These are phyloP conservation scores for Suillus subluteus DNA, from an alignment of 768 basidiomycete species.

Conservation along the genomic window DNA sequence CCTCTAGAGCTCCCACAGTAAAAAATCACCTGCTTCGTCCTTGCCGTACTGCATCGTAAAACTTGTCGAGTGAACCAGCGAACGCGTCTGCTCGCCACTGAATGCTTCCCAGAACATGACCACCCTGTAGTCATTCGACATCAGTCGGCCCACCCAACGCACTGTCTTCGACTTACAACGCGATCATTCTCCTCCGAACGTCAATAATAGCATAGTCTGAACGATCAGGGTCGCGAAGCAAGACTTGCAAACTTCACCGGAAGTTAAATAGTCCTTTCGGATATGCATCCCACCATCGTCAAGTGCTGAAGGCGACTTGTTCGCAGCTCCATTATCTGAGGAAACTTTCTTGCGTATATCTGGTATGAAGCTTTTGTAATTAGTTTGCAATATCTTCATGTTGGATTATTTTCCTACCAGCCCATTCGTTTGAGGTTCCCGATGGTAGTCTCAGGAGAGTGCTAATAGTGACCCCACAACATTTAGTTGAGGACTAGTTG, in stretches of 20 bases:
- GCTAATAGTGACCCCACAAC: conserved; percentile 1
- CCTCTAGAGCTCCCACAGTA: conserved; percentile 57
- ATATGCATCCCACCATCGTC: conserved; percentile 59
- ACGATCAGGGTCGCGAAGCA: conserved; percentile 25
- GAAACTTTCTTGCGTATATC: conserved; percentile 47
- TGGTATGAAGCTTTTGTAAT: conserved; percentile 45
- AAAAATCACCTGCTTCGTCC: conserved; percentile 50
- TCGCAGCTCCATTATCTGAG: background rate
- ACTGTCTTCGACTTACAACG: conserved; percentile 34
- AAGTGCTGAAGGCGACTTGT: conserved; percentile 28
- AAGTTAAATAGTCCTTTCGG: conserved; percentile 39
- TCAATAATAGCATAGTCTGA: conserved; percentile 49
- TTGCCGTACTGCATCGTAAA: conserved; percentile 46
- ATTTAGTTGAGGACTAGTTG: conserved; percentile 12
- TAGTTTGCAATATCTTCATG: conserved; percentile 6
- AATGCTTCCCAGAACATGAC: conserved; percentile 54
- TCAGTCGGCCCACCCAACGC: background rate
- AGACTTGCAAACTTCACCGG: conserved; percentile 42
- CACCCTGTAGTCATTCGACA: conserved; percentile 41
- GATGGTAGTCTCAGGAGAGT: conserved; percentile 11
- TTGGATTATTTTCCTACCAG: conserved; percentile 35
- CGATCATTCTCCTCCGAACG: conserved; percentile 52
- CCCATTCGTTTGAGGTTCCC: conserved; percentile 49
- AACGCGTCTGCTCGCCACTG: conserved; percentile 56
- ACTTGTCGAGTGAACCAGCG: conserved; percentile 44